Evolutionary conservation across 2,329 filamentous ascomycete genomes (phyloP).

Genomic region (Pyrenophora graminea): DNA sequence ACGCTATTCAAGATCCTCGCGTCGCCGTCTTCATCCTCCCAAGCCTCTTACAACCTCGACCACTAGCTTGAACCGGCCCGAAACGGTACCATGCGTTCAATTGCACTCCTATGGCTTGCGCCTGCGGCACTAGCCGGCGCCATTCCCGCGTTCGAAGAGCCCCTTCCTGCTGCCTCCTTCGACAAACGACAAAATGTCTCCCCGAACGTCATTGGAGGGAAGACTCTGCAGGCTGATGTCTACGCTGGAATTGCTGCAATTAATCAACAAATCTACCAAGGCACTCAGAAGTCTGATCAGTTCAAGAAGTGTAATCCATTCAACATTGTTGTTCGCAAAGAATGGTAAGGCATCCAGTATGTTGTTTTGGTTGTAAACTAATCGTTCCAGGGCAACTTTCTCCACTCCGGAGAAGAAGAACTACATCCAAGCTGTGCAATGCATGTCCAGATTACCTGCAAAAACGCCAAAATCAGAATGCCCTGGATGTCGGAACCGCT

Average conservation of each 20-base stretch:
- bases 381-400: slow-evolving; percentile 29
- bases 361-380: not conserved
- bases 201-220: slow-evolving; percentile 14
- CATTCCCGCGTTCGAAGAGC: slow-evolving; percentile 16
- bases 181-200: slow-evolving; percentile 24
- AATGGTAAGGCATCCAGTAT: slow-evolving; percentile 45
- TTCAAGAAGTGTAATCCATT: slow-evolving; percentile 43
- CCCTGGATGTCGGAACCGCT: slow-evolving; percentile 35
- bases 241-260: slow-evolving; percentile 29
- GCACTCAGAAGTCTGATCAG: slow-evolving; percentile 22
- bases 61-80: slow-evolving; percentile 12
- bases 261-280: slow-evolving; percentile 35
- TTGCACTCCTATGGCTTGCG: slow-evolving; percentile 23
- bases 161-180: slow-evolving; percentile 11
- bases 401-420: slow-evolving; percentile 31
- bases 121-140: slow-evolving; percentile 22
- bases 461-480: slow-evolving; percentile 31
- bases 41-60: slow-evolving; percentile 1
- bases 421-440: slow-evolving; percentile 40
- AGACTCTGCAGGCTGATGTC: slow-evolving; percentile 27
- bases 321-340: slow-evolving; percentile 48
- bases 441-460: slow-evolving; percentile 30
- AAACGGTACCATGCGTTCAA: slow-evolving; percentile 24
- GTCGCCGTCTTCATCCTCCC: slow-evolving; percentile 10
- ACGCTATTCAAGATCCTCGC: slow-evolving; percentile 13